Base-by-base conservation (phyloP, 2,329 filamentous ascomycete species). In the Neopestalotiopsis rosae region DNA sequence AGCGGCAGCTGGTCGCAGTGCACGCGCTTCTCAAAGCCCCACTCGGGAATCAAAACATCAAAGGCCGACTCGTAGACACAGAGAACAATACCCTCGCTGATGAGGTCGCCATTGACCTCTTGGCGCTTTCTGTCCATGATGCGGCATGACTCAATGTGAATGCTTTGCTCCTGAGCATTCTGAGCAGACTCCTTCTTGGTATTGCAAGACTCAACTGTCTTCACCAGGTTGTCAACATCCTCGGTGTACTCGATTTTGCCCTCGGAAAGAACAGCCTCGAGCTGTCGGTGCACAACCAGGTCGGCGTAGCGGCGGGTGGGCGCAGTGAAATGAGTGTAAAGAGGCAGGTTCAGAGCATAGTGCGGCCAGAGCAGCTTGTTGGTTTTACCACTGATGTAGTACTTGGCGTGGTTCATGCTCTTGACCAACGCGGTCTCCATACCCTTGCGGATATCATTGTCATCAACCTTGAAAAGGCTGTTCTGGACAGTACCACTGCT, bases 11-110 rank as follows among this genome's bases (percentile, higher is more conserved):
- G 96, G 78, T 99, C 96, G 79, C 96, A 99, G 83, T 99, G 96
- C 66, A 99, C 96, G 72, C 96, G 94, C 90, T 99, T 99, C 86
- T 99, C 96, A 74, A 99, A 98, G 73, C 96, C 96, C 86, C 94
- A 99, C 79, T 99, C 95, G 5, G 96, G 96, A 79, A 99, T 98
- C 72, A 99, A 88, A 58, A 99, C 94, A 80, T 99, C 96, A 79
- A 99, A 99, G 24, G 96, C 96, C 34, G 96, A 98, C 82, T 99
- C 96, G 81, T 99, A 99, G 40, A 99, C 96, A 78, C 94, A 97
- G 68, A 99, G 88, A 63, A 99, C 94, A 75, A 99, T 95, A 74
- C 96, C 96, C 80, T 98, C 95, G 76, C 92, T 94, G 79, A 99
- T 94, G 67, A 99, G 88, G 73, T 99, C 96, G 62, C 94, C 94